phyloP scores from a whole-genome alignment of 1,139 yeast genomes.

The Suhomyces kunorum region DNA sequence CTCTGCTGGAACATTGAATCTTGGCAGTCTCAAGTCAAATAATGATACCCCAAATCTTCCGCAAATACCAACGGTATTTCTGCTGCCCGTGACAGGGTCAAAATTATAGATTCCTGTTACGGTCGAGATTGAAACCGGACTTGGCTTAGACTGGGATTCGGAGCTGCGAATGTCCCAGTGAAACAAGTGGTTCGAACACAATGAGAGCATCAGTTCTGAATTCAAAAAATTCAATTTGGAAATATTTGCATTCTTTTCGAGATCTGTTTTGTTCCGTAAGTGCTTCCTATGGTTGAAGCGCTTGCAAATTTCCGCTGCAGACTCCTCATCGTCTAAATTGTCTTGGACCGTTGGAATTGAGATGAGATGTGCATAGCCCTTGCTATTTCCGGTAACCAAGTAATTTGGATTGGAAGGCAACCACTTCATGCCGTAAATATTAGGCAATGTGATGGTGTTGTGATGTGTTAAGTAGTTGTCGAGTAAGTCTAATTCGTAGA shows the following conservation, averaged over 20 bases:
- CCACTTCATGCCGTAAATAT: conserved; percentile 69
- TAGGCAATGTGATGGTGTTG: conserved; percentile 71
- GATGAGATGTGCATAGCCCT: conserved; percentile 69
- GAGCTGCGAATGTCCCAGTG: conserved; percentile 69
- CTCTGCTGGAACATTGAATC: conserved; percentile 37
- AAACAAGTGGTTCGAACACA: conserved; percentile 65
- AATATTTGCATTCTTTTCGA: conserved; percentile 22
- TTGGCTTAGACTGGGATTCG: conserved; percentile 43
- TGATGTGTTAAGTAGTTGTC: conserved; percentile 62
- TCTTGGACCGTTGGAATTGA: conserved; percentile 50
- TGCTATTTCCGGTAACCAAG: conserved; percentile 67
- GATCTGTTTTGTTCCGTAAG: conserved; percentile 32
- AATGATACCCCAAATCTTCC: conserved; percentile 73
- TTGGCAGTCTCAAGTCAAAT: conserved; percentile 59
- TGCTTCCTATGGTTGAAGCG: conserved; percentile 75
- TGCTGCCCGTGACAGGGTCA: conserved; percentile 45
- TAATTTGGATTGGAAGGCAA: conserved; percentile 40
- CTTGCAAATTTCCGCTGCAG: conserved; percentile 69
- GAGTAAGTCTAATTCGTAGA: conserved; percentile 56
- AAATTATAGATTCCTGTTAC: conserved; percentile 54
- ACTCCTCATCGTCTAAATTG: conserved; percentile 32
- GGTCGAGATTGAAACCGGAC: conserved; percentile 54
- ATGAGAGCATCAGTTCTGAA: conserved; percentile 41
- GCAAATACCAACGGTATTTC: conserved; percentile 52
- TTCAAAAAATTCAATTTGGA: conserved; percentile 31